Conservation (phyloP, 2,329 filamentous ascomycete species). For the Triangularia setosa region DNA sequence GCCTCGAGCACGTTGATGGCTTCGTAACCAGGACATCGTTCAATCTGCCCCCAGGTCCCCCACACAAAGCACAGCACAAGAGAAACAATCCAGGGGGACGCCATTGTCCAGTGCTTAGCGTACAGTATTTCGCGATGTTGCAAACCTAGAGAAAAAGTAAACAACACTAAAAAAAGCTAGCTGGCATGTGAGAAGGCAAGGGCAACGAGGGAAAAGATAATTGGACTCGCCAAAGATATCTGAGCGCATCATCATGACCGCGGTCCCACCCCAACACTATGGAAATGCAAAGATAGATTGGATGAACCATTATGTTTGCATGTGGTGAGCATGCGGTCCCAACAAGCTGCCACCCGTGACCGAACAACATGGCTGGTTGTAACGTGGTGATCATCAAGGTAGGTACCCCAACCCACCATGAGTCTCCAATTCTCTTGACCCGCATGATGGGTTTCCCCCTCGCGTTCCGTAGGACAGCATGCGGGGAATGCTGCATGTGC, state of each 20-base stretch:
- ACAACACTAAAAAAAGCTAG: neutral
- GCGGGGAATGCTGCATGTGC: neutral
- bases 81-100: neutral
- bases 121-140: neutral
- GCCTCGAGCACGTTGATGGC: constrained; percentile 57
- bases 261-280: neutral
- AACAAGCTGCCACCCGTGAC: neutral
- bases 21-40: constrained; percentile 60
- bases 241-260: neutral
- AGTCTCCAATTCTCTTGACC: neutral
- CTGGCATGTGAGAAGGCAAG: neutral
- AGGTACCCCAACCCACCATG: neutral
- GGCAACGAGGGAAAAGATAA: neutral
- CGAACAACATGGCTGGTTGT: neutral
- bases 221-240: neutral
- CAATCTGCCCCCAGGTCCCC: neutral
- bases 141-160: neutral
- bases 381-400: neutral
- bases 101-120: neutral
- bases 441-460: neutral
- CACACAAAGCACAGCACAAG: neutral
- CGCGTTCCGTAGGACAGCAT: neutral
- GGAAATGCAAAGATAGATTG: neutral
- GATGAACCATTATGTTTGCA: neutral
- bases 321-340: neutral